Conservation (phyloP, 169 alveolate species). For the Cyclospora cayetanensis region DNA sequence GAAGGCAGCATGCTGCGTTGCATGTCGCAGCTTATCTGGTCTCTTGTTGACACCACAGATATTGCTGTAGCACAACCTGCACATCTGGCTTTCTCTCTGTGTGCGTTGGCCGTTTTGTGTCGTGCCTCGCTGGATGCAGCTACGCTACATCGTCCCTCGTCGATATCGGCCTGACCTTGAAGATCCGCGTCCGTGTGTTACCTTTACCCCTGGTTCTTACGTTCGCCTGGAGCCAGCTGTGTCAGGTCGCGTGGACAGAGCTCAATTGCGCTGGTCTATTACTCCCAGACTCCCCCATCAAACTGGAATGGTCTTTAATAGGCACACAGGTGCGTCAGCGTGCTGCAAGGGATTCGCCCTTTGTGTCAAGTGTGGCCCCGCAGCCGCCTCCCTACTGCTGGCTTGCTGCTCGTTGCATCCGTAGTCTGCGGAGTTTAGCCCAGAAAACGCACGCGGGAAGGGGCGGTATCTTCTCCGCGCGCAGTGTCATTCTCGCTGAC, state of each 20-base stretch:
- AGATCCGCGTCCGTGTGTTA: conserved; percentile 78
- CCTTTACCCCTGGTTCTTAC: conserved; percentile 70
- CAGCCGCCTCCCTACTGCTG: background rate
- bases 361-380: too few relatives aligned
- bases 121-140: conserved; percentile 54
- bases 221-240: conserved; percentile 75
- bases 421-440: background rate
- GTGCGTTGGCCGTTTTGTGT: background rate
- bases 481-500: background rate
- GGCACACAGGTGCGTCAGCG: conserved; percentile 8
- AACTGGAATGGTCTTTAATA: conserved; percentile 38
- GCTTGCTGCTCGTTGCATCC: background rate
- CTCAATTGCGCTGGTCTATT: conserved; percentile 60
- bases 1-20: background rate
- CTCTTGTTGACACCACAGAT: too few relatives aligned
- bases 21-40: background rate
- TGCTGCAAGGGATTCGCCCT: background rate
- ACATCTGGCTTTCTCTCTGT: background rate
- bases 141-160: conserved; percentile 72
- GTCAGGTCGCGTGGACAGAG: conserved; percentile 57
- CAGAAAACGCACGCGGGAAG: background rate
- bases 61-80: background rate
- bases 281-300: conserved; percentile 50
- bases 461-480: background rate
- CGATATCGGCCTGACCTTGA: conserved; percentile 71